Percentiles rank a stretch among this genome's conserved stretches.
Evolutionary conservation across 257 asterid species (phyloP).

Genomic region (Nicotiana noctiflora): DNA sequence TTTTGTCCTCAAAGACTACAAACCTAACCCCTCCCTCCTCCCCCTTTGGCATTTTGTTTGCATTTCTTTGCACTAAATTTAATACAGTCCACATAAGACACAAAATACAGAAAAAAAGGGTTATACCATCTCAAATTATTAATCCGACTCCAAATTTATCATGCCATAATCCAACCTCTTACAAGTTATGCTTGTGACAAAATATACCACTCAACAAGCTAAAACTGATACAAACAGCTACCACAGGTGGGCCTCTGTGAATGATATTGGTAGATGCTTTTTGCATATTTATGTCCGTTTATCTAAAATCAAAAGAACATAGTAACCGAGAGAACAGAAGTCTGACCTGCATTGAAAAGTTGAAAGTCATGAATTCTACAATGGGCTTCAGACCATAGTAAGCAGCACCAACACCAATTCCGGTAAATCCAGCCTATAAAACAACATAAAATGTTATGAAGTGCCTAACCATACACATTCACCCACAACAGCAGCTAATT

Average conservation of each 20-base stretch:
- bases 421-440: conserved; percentile 86
- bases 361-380: conserved; percentile 90
- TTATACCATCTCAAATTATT: background rate
- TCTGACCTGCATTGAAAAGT: conserved; percentile 95
- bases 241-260: background rate
- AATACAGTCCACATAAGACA: background rate
- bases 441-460: conserved; percentile 11
- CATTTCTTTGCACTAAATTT: background rate
- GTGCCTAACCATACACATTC: background rate
- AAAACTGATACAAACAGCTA: background rate
- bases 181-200: background rate
- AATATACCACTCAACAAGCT: background rate
- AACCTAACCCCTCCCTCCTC: background rate
- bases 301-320: conserved; percentile 4
- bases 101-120: background rate
- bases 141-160: background rate
- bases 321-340: background rate
- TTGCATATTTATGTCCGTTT: background rate
- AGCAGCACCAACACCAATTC: conserved; percentile 97
- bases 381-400: conserved; percentile 86
- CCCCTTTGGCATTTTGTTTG: background rate
- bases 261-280: background rate
- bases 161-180: background rate
- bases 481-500: background rate
- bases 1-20: conserved; percentile 2